These are phyloP conservation scores for Pichia scutulata DNA, from an alignment of 805 yeast species.

Conservation along the genomic window DNA sequence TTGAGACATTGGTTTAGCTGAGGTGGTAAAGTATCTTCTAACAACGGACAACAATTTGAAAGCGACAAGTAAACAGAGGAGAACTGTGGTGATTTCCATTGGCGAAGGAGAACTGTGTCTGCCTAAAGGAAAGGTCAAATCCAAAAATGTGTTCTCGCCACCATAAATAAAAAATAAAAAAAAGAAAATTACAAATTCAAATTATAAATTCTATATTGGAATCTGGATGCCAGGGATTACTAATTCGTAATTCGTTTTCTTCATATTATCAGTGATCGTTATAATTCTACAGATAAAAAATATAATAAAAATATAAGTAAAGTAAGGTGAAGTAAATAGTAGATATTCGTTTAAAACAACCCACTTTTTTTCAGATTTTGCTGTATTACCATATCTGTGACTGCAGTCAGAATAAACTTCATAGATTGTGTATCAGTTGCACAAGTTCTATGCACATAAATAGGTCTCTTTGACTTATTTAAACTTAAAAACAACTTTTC, in stretches of 20 bases:
- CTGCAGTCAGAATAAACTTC: constrained; percentile 87
- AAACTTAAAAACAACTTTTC: constrained; percentile 57
- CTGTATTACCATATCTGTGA: constrained; percentile 83
- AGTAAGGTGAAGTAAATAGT: background rate
- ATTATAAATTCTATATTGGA: too few species aligned
- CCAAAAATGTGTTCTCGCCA: background rate
- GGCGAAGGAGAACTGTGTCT: background rate
- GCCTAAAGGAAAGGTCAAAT: background rate
- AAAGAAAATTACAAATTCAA: too few species aligned
- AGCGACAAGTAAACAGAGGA: constrained; percentile 3
- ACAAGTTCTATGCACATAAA: constrained; percentile 88
- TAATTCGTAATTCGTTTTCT: too few species aligned
- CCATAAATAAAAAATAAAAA: too few species aligned
- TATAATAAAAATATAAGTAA: background rate
- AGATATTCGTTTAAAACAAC: constrained; percentile 35
- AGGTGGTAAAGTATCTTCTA: constrained; percentile 21
- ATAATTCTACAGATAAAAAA: background rate
- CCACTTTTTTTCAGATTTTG: constrained; percentile 77
- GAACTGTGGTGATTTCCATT: background rate
- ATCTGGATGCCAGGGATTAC: too few species aligned
- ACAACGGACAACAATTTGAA: constrained; percentile 26
- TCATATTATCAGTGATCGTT: background rate
- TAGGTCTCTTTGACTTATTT: constrained; percentile 60
- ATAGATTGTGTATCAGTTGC: constrained; percentile 89
- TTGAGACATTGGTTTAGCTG: constrained; percentile 48